Evolutionary conservation across 2,329 filamentous ascomycete genomes (phyloP), one percentile per base, ranked within the genome.

Genomic region (Penicillium sp.): DNA sequence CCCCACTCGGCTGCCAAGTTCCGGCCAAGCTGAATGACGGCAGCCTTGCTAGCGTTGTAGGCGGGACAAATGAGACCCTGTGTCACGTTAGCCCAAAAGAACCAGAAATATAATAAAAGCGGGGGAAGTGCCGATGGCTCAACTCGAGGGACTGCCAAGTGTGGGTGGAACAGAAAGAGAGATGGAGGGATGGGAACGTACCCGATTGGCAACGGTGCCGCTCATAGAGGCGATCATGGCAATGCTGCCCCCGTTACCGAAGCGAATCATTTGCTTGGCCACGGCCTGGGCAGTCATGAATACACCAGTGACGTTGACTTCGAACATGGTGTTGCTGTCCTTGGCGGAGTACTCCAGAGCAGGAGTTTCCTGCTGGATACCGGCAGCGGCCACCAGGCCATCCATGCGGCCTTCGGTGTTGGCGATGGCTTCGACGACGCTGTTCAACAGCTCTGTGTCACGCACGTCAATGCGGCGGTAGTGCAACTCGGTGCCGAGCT

Each of bases 391-490:
- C 46, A 96, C 85, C 53, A 96, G 76, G 0, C 92, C 92, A 68
- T 96, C 90, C 58, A 96, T 75, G 15, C 88, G 84, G 6, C 88
- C 88, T 60, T 91, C 84, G 56, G 82, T 75, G 49, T 85, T 79
- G 15, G 85, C 89, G 61, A 96, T 94, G 11, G 77, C 79, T 60
- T 82, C 79, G 46, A 95, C 80, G 50, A 89, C 81, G 41, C 77
- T 78, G 70, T 92, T 87, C 44, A 96, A 80, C 37, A 79, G 74
- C 4, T 80, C 77, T 22, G 87, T 85, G 68, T 94, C 85, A 27
- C 89, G 85, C 18, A 96, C 90, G 69, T 96, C 92, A 56, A 92
- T 84, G 61, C 87, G 85, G 67, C 88, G 86, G 78, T 95, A 96
- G 51, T 85, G 81, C 42, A 94, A 74, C 46, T 81, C 82, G 1